Evolutionary conservation across 2,329 filamentous ascomycete genomes (phyloP).

Genomic region (Colletotrichum tamarilloi): DNA sequence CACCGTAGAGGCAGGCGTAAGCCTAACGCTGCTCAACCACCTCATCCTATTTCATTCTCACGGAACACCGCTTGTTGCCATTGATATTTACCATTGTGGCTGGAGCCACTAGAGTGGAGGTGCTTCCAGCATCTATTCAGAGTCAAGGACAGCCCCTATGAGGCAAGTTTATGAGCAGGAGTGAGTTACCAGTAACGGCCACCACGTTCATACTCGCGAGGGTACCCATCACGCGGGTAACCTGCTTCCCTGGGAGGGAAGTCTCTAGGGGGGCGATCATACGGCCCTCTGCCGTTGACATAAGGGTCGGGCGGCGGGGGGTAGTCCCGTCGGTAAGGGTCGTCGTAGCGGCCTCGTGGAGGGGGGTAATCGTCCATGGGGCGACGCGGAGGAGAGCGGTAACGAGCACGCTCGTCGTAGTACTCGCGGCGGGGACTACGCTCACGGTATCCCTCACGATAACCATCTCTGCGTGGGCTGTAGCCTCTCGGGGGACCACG

Average conservation of each 20-base stretch:
- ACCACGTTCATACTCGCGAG: conserved; percentile 62
- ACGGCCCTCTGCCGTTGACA: conserved; percentile 61
- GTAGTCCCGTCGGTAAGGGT: conserved; percentile 79
- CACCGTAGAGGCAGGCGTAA: not conserved
- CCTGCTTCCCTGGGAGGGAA: conserved; percentile 62
- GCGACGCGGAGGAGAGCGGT: conserved; percentile 83
- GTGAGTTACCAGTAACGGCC: conserved; percentile 62
- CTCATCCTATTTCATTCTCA: not conserved
- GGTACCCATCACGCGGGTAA: conserved; percentile 57
- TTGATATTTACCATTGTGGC: not conserved
- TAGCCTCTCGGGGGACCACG: conserved; percentile 85
- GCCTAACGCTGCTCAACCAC: not conserved
- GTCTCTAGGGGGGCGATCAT: conserved; percentile 64
- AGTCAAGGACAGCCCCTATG: conserved; percentile 36
- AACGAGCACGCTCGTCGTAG: conserved; percentile 85
- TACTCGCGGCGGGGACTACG: conserved; percentile 88
- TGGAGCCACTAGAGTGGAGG: not conserved
- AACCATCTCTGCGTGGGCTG: conserved; percentile 77
- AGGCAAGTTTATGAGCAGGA: conserved; percentile 30
- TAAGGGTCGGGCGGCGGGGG: conserved; percentile 74
- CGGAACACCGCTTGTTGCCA: not conserved
- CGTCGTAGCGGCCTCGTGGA: conserved; percentile 76
- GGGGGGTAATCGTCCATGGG: conserved; percentile 82
- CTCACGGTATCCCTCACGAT: conserved; percentile 84
- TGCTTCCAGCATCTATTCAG: conserved; percentile 32